Base-by-base conservation (phyloP, 2,329 filamentous ascomycete genomes). In the Trichoderma breve region DNA sequence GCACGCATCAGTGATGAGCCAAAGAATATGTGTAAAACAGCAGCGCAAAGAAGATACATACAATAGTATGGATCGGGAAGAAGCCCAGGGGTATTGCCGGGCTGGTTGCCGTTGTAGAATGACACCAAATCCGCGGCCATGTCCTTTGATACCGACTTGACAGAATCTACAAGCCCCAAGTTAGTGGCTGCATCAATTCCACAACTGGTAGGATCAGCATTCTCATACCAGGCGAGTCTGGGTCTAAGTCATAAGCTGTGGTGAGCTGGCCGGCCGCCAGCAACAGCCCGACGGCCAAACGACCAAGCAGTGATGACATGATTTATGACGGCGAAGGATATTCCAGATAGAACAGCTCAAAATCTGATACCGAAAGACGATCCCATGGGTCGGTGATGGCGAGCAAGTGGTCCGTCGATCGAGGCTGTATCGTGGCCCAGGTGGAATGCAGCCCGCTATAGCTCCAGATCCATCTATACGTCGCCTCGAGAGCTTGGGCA, bases 51-150 rank as follows among this genome's bases (percentile, higher is more conserved):
- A 9, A n/a, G 7, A 9, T 39, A 79, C 85, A 76, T 79, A 87
- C 86, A 88, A 77, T 88, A 89, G 73, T 88, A 88, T 68, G 86
- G 86, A 11, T 82, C 77, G 32, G 86, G 86, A 4, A 89, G 80
- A 57, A 88, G 82, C 26, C 87, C 87, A 8, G 87, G 87, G 4
- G 79, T 84, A 21, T 83, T 79, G 47, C 86, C 87, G 0, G 84
- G 85, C 72, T 87, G 76, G 74, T 88, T 76, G 58, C 87, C 87
- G 28, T 79, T 69, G 72, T 84, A 84, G 65, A 81, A 83, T 7
- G 79, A 76, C 67, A 84, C 75, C 79, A 89, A 81, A 75, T 89
- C 87, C 55, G 83, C 80, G 2, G 86, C 83, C 79, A 89, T 85
- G 60, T 83, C 80, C 73, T 84, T 86, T 15, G 88, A 83, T 12